Base-by-base conservation (phyloP, 2,329 filamentous ascomycete genomes). In the Polychaeton citri region DNA sequence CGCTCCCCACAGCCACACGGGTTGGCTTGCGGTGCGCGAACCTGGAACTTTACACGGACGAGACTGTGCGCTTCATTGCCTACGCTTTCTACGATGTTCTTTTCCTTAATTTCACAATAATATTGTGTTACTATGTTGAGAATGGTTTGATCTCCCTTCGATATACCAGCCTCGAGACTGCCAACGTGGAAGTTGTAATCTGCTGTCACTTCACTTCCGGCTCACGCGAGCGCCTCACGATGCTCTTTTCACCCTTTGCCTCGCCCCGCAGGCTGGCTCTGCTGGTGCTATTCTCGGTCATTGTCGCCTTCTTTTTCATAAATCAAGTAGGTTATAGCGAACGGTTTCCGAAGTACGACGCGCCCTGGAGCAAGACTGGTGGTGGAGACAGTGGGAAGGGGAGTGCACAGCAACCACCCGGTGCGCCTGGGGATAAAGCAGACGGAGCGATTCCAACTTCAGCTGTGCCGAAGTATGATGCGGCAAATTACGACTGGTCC, bases 211-310 rank as follows among this genome's bases (percentile, higher is more conserved):
- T 15, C 24, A 28, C 24, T 15, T 28, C 24, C 24, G 12, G 24
- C 24, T 15, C 24, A 15, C 24, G 24, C 24, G 15, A 28, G 24
- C 24, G 24, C 24, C 15, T 28, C 35, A 38, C 12, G 16, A 52
- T 52, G 50, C 43, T 52, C 28, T 38, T 49, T 21, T 43, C 46
- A 10, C 28, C 41, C 8, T 50, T 47, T 21, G 38, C 45, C n/a
- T 58, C 58, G 38, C 56, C 58, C 6, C 54, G 58, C 44, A 56
- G 53, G 44, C 52, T 63, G 42, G 49, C 48, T 21, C 43, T 63
- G 36, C 42, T 62, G 37, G 52, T 50, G 17, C 48, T 58, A 21
- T 36, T 60, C 33, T 45, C 53, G 15, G 56, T 63, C 44, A 36
- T 55, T 8, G 26, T 41, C 20, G 41, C 46, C 18, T 30, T 53